Percentiles rank a stretch among this genome's conserved stretches.
Conservation (phyloP, 1,284 basidiomycete genomes). For the Paramarasmius palmivorus region DNA sequence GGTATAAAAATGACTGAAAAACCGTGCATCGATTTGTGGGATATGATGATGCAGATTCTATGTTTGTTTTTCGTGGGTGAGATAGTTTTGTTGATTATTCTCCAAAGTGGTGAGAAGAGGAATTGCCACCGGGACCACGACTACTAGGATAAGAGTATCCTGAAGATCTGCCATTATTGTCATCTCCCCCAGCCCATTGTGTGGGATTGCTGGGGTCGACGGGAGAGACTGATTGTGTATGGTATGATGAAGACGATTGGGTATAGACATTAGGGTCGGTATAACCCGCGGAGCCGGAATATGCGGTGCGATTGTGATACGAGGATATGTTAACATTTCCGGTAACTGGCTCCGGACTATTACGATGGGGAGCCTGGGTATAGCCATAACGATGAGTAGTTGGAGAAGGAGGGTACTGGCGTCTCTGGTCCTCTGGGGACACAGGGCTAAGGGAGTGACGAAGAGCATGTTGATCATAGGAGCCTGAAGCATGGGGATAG, state of each 20-base stretch:
- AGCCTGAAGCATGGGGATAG: background rate
- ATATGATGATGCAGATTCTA: too few species aligned
- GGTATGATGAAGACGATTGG: background rate
- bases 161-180: background rate
- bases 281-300: background rate
- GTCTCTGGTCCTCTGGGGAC: background rate
- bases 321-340: conserved; percentile 3
- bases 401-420: background rate
- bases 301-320: too few species aligned
- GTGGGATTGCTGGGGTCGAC: background rate
- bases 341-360: background rate
- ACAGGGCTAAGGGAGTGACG: conserved; percentile 1
- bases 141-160: background rate
- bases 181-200: background rate
- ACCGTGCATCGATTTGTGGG: too few species aligned
- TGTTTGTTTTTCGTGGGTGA: too few species aligned
- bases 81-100: background rate
- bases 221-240: background rate
- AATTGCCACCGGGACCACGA: background rate
- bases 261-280: background rate
- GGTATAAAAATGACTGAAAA: too few species aligned
- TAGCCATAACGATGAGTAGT: too few species aligned
- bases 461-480: background rate
- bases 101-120: background rate
- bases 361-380: background rate